Base-by-base conservation (phyloP, 768 basidiomycete genomes). In the Leccinum boreale region DNA sequence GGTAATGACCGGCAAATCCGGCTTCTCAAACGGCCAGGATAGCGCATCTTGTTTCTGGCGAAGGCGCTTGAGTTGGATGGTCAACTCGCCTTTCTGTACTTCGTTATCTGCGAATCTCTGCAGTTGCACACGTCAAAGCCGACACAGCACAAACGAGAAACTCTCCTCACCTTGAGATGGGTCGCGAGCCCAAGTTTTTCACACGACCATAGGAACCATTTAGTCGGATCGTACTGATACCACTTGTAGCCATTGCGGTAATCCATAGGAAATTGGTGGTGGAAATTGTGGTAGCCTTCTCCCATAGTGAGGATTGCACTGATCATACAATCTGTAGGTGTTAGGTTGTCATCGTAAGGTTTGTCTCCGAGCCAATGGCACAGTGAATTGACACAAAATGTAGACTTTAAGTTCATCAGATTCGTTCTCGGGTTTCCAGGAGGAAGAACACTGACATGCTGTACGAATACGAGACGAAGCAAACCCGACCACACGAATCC, bases 221-320 rank as follows among this genome's bases (percentile, higher is more conserved):
- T 93, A 12, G 91, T 92, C 7, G 91, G 90, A 70, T 93, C 90
- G 68, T 92, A 92, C 70, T 92, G 91, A 70, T 83, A 83, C 83
- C 84, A 85, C 73, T 84, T 91, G 79, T 94, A 91, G 54, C 92
- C 92, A 69, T 94, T 94, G n/a, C 92, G 83, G 77, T 92, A 96
- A 74, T 96, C 94, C 89, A 92, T 91, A 12, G 93, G 92, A 83
- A 94, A 95, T 64, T 82, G 83, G 68, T 96, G 93, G 77, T 96
- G 94, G 84, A 94, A 94, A 74, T 96, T 96, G 80, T 96, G 94
- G 77, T 96, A 96, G n/a, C 94, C 93, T 71, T 96, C 94, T 54
- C 94, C 94, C 69, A 94, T 86, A 19, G 93, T 94, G 58, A 85
- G 85, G 35, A 96, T 76, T 6, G 92, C 93, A 35, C 91, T 94